phyloP scores from a whole-genome alignment of 805 yeast species.

The Pichia heedii region DNA sequence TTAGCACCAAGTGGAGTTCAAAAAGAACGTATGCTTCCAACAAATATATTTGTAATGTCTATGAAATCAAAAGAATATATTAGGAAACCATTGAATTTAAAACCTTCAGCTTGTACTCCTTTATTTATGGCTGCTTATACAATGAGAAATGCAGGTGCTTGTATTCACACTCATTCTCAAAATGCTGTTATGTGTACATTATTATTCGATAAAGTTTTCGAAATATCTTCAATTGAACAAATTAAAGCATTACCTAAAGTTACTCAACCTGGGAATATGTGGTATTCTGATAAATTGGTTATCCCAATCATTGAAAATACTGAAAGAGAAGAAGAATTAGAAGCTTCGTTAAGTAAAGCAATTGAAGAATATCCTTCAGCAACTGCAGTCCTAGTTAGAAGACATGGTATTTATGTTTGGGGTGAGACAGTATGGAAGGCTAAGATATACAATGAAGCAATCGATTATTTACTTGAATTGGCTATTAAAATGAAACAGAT shows the following conservation, averaged over 20 bases:
- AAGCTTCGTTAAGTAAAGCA: conserved; percentile 54
- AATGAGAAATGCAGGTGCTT: conserved; percentile 73
- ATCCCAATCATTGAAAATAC: conserved; percentile 90
- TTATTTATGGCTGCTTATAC: conserved; percentile 64
- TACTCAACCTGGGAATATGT: conserved; percentile 57
- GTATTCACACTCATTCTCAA: conserved; percentile 91
- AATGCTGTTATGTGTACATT: conserved; percentile 76
- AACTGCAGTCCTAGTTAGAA: conserved; percentile 79
- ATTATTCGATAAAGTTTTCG: conserved; percentile 61
- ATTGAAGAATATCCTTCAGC: conserved; percentile 65
- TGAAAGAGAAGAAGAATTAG: conserved; percentile 79
- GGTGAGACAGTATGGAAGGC: conserved; percentile 90
- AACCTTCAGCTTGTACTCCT: conserved; percentile 94
- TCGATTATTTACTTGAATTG: conserved; percentile 78
- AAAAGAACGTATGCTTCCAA: conserved; percentile 77
- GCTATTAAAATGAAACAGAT: conserved; percentile 73
- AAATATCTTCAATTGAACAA: conserved; percentile 77
- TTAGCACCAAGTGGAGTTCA: conserved; percentile 96
- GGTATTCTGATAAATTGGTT: conserved; percentile 62
- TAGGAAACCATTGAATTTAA: conserved; percentile 54
- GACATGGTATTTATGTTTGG: conserved; percentile 97
- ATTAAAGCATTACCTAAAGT: conserved; percentile 82
- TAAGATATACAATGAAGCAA: conserved; percentile 84
- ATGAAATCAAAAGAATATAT: conserved; percentile 42
- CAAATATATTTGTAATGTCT: conserved; percentile 72